A percentile compares a stretch with the other conserved stretches of the same genome.
Conservation (phyloP, 1,284 basidiomycete genomes). For the Sanguinoderma infundibulare region DNA sequence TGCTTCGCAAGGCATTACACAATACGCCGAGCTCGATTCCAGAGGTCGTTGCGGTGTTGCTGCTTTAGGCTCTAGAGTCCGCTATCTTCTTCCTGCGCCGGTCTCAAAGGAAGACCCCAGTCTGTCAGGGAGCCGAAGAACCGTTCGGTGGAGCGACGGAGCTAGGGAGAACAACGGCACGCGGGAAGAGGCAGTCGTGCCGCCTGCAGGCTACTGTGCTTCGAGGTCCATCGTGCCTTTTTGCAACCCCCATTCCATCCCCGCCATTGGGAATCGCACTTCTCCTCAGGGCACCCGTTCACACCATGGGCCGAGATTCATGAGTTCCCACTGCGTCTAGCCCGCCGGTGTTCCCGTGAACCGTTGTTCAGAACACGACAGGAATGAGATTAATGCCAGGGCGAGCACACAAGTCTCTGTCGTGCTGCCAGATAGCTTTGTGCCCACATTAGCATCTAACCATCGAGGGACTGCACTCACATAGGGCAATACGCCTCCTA, state of each 20-base stretch:
- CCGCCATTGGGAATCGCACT: constrained; percentile 3
- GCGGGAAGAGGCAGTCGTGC: background rate
- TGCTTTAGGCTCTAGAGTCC: background rate
- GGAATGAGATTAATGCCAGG: constrained; percentile 13
- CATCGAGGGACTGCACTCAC: background rate
- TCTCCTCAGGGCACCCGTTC: constrained; percentile 10
- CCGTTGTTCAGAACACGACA: constrained; percentile 3
- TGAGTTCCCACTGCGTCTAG: background rate
- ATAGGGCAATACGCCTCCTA: background rate
- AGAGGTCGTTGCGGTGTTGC: constrained; percentile 15
- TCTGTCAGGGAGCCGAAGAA: background rate
- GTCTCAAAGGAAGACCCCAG: background rate
- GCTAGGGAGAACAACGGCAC: constrained; percentile 3
- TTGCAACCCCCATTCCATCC: background rate
- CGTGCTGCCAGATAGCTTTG: background rate
- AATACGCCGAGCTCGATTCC: background rate
- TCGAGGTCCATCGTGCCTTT: constrained; percentile 14
- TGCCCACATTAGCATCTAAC: background rate
- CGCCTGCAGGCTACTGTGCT: constrained; percentile 4
- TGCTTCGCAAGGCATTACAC: constrained; percentile 1
- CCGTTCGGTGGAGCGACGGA: constrained; percentile 12
- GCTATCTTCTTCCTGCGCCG: background rate
- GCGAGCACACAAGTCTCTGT: constrained; percentile 1
- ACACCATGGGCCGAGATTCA: constrained; percentile 5
- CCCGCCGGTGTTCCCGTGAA: background rate